Evolutionary conservation across 2,329 filamentous ascomycete genomes (phyloP), one percentile per base, ranked within the genome.

Genomic region (Fonsecaea multimorphosa): DNA sequence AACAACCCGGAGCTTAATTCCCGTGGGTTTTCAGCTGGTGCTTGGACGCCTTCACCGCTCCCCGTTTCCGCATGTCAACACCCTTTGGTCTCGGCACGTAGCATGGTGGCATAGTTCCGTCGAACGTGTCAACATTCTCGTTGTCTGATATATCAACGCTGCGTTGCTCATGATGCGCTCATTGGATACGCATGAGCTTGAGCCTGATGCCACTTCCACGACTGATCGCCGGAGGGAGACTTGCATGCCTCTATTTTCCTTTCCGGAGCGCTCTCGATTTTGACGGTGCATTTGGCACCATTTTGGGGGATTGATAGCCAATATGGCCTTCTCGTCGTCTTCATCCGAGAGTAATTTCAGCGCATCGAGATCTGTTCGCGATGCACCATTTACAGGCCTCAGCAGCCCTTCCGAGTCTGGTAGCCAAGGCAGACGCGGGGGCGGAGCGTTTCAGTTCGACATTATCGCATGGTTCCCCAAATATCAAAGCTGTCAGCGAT

Each of bases 381-480:
- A 69, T 49, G 58, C 61, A 52, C 59, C 46, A 24, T 67, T 68
- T 54, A 66, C 63, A 8, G 69, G 68, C 55, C 40, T 68, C 64
- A 69, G 61, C 36, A 68, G 66, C 38, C 63, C 61, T 14, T 63
- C 61, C 7, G 59, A 69, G 49, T 24, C 60, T 7, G 63, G 46
- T 12, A 61, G 52, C 32, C 58, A 59, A 11, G 61, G 53, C n/a
- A 68, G 58, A 75, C 72, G 24, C 65, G 77, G 64, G 7, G 44
- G 44, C 19, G 44, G 44, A 27, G 79, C 81, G 65, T 77, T 81
- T 61, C 80, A 83, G 68, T 87, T 81, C 67, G 80, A 82, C 77
- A 91, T 97, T 70, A 90, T 97, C 76, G 91, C 93, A 67, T 98
- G 95, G 95, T 91, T 96, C 76, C 91, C 92, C 9, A 90, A 91